A percentile compares a stretch with the other conserved stretches of the same genome.
These are phyloP conservation scores for Wickerhamiella kurtzmanii DNA, from an alignment of 805 yeast species.

Conservation along the genomic window DNA sequence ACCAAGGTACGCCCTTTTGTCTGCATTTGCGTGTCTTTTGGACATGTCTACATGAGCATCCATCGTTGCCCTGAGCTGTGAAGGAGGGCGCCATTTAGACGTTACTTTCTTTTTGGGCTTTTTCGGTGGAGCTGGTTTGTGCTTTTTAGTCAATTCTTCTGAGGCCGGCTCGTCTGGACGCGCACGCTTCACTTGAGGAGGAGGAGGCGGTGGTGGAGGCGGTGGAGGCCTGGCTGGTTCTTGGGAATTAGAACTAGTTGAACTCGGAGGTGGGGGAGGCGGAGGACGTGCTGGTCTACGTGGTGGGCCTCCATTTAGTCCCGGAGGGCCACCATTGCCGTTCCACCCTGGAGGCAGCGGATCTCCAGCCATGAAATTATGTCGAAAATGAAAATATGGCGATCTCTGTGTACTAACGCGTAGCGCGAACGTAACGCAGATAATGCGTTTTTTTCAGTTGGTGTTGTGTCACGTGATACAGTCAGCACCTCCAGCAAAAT, in stretches of 20 bases:
- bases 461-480: too few relatives aligned
- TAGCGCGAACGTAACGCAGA: not conserved
- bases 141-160: not conserved
- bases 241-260: conserved; percentile 12
- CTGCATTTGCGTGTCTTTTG: conserved; percentile 62
- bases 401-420: not conserved
- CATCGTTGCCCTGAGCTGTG: conserved; percentile 75
- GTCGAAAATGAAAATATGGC: not conserved
- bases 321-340: not conserved
- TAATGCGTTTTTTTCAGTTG: not conserved
- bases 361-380: not conserved
- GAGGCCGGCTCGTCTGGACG: not conserved
- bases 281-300: conserved; percentile 24
- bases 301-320: conserved; percentile 14
- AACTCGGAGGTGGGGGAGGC: conserved; percentile 20
- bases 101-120: not conserved
- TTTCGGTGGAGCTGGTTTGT: not conserved
- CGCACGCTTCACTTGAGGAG: not conserved
- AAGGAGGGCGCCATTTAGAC: conserved; percentile 54
- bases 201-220: conserved; percentile 7
- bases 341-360: not conserved
- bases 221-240: conserved; percentile 15
- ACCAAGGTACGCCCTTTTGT: conserved; percentile 76
- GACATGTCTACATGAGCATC: conserved; percentile 77
- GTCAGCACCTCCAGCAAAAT: too few relatives aligned